Conservation (phyloP, 305 asterid species). For the Fraxinus sp. region DNA sequence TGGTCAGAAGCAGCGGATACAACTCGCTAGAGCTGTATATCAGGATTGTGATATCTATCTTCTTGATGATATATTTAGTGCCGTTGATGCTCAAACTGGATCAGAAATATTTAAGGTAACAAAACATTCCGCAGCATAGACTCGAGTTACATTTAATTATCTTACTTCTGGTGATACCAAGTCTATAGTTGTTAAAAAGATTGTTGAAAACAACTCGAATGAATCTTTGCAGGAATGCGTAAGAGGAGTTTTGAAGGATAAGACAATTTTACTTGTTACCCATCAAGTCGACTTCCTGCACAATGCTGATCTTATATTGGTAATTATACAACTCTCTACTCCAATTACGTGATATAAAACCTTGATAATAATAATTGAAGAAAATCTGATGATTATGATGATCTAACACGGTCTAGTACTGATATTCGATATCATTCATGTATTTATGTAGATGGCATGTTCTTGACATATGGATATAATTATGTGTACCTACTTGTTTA, state of each 20-base stretch:
- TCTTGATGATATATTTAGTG: slow-evolving; percentile 80
- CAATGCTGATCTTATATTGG: slow-evolving; percentile 69
- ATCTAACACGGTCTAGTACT: neutral
- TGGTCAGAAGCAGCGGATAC: slow-evolving; percentile 84
- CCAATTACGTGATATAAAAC: neutral
- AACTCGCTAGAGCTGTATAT: slow-evolving; percentile 84
- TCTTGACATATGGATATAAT: neutral
- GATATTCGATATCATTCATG: neutral
- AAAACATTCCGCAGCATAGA: neutral
- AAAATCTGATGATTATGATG: neutral
- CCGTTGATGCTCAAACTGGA: slow-evolving; percentile 94
- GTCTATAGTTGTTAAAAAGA: neutral
- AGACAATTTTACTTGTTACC: slow-evolving; percentile 68
- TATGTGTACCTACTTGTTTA: neutral
- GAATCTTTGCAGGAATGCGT: slow-evolving; percentile 57
- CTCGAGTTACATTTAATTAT: neutral
- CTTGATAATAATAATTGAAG: neutral
- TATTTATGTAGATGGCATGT: neutral
- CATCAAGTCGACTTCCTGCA: slow-evolving; percentile 79
- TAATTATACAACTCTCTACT: slow-evolving; percentile 17
- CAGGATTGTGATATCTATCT: slow-evolving; percentile 72
- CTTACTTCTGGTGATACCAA: neutral
- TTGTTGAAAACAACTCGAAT: neutral
- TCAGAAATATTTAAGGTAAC: slow-evolving; percentile 72
- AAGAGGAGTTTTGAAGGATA: slow-evolving; percentile 55